Percentiles rank a stretch among this genome's conserved stretches.
Evolutionary conservation across 768 basidiomycete species (phyloP).

Genomic region (Tylopilus rubrobrunneus): DNA sequence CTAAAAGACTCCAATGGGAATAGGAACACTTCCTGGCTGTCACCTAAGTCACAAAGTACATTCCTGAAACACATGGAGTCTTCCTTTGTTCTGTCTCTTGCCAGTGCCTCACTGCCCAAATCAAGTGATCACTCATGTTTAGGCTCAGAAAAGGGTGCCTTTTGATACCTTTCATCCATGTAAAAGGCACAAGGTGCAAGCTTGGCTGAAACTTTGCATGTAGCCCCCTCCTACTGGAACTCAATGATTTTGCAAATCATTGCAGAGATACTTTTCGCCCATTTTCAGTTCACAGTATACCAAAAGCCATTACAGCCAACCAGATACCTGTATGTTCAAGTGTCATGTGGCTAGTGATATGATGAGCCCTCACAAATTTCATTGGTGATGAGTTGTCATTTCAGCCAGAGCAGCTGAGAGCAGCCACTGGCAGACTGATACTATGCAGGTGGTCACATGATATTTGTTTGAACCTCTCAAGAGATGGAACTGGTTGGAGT

Average conservation of each 20-base stretch:
- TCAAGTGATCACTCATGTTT: conserved; percentile 1
- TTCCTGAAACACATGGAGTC: conserved; percentile 1
- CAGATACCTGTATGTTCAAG: conserved; percentile 45
- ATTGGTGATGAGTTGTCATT: conserved; percentile 21
- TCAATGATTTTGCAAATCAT: conserved; percentile 25
- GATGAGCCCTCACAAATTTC: conserved; percentile 22
- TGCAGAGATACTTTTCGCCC: conserved; percentile 21
- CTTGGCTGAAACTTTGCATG: conserved; percentile 42
- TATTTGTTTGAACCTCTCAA: too few relatives aligned
- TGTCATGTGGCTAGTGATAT: conserved; percentile 16
- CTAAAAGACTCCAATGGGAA: conserved; percentile 8
- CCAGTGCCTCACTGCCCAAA: background rate
- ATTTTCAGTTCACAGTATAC: conserved; percentile 24
- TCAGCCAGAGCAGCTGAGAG: conserved; percentile 27
- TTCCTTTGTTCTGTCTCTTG: background rate
- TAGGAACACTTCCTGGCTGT: conserved; percentile 1
- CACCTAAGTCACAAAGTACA: conserved; percentile 1
- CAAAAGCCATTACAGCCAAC: conserved; percentile 29
- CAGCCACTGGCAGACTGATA: conserved; percentile 26
- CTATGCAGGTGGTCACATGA: conserved; percentile 27
- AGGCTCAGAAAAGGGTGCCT: background rate
- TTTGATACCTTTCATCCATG: background rate
- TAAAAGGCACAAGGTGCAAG: conserved; percentile 20
- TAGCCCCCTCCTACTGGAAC: conserved; percentile 37
- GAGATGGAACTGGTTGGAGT: too few relatives aligned